Percentiles rank a stretch among this genome's conserved stretches.
These are phyloP conservation scores for Gossypioides kirkii DNA, from an alignment of 345 rosid genomes.

Conservation along the genomic window DNA sequence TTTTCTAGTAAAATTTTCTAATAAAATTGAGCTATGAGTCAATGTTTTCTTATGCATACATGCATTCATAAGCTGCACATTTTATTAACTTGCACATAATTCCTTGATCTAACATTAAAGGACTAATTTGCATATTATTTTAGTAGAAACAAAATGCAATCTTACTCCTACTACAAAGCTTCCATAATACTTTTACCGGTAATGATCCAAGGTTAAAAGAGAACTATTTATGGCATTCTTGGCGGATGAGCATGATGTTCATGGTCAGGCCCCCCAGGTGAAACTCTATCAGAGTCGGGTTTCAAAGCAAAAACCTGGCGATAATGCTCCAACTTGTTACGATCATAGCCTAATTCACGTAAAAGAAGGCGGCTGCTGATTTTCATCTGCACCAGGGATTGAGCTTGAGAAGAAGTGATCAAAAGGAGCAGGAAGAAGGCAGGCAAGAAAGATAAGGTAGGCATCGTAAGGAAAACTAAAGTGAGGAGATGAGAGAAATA, in stretches of 20 bases:
- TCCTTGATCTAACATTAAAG: too few relatives aligned
- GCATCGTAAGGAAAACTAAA: too few relatives aligned
- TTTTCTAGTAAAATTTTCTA: too few relatives aligned
- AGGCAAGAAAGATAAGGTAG: not conserved
- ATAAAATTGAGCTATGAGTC: too few relatives aligned
- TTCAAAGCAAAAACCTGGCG: constrained; percentile 9
- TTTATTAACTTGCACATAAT: too few relatives aligned
- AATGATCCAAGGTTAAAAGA: not conserved
- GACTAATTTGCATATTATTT: too few relatives aligned
- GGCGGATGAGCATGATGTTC: constrained; percentile 28
- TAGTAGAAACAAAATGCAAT: too few relatives aligned
- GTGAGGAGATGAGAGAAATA: not conserved
- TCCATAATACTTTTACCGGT: too few relatives aligned
- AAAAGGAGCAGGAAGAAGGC: not conserved
- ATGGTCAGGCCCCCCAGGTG: constrained; percentile 45
- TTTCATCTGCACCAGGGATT: not conserved
- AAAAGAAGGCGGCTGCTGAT: not conserved
- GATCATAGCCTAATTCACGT: not conserved
- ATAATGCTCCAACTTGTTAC: constrained; percentile 3
- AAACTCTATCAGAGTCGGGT: constrained; percentile 7
- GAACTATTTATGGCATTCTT: not conserved
- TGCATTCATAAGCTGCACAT: too few relatives aligned
- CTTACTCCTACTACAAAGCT: too few relatives aligned
- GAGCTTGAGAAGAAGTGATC: not conserved
- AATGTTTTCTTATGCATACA: too few relatives aligned